Conservation (phyloP, 768 basidiomycete species). For the Mycena chlorophos region DNA sequence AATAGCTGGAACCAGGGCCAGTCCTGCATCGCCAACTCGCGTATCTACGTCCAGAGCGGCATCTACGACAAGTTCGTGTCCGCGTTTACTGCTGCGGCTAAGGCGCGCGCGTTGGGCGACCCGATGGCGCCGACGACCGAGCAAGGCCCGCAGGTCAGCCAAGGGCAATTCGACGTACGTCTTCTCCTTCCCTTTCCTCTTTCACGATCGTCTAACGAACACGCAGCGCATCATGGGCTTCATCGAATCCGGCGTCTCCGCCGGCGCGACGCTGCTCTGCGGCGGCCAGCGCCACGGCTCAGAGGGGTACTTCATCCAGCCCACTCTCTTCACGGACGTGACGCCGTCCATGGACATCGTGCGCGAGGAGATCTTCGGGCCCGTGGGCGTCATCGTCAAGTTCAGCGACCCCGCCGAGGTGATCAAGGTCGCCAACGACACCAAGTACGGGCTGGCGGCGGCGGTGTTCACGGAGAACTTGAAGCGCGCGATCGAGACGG, state of each 20-base stretch:
- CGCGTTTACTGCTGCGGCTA: conserved; percentile 51
- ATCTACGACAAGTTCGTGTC: conserved; percentile 79
- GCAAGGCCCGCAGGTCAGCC: conserved; percentile 66
- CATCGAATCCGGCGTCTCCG: conserved; percentile 70
- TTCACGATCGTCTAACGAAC: not conserved
- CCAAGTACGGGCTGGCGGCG: conserved; percentile 51
- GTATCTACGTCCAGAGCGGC: conserved; percentile 76
- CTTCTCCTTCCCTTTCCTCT: not conserved
- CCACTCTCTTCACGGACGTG: conserved; percentile 73
- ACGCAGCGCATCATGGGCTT: conserved; percentile 71
- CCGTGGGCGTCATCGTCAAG: conserved; percentile 73
- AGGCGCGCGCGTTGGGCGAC: conserved; percentile 53
- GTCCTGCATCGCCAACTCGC: conserved; percentile 76
- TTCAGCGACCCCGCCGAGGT: conserved; percentile 48
- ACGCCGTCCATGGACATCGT: conserved; percentile 74
- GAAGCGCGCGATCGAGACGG: conserved; percentile 41
- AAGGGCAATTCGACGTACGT: conserved; percentile 45
- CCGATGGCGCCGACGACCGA: conserved; percentile 55
- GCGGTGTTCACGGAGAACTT: conserved; percentile 53
- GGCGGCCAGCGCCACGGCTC: conserved; percentile 61
- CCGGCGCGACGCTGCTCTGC: conserved; percentile 64
- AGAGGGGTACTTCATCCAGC: conserved; percentile 64
- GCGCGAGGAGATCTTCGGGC: conserved; percentile 76
- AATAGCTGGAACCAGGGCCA: conserved; percentile 52
- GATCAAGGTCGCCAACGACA: conserved; percentile 48